Evolutionary conservation across 441 rosid genomes (phyloP).

Genomic region (Erodium texanum): DNA sequence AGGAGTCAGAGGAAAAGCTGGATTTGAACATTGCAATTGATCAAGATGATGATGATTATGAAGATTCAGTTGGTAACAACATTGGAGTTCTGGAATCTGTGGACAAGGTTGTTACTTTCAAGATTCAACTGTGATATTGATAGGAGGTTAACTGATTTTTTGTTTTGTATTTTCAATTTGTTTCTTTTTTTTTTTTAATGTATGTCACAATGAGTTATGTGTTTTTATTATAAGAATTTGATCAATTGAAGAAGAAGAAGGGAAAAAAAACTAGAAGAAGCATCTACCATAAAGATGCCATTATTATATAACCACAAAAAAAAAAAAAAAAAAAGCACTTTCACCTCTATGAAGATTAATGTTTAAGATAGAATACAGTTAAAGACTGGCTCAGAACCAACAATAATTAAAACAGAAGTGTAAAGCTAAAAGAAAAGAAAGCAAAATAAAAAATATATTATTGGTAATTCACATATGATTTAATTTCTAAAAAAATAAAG

Average conservation of each 20-base stretch:
- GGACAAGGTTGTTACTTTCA: conserved; percentile 40
- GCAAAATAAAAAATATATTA: no score
- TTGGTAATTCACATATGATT: no score
- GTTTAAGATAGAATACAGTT: no score
- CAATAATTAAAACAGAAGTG: no score
- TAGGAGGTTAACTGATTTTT: neutral
- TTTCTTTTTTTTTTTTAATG: no score
- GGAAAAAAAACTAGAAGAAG: neutral
- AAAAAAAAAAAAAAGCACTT: no score
- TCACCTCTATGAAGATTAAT: no score
- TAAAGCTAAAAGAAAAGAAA: no score
- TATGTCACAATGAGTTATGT: no score
- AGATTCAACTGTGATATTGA: conserved; percentile 18
- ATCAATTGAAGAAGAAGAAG: neutral
- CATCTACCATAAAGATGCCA: neutral
- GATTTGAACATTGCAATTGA: conserved; percentile 55
- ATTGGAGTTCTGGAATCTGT: conserved; percentile 28
- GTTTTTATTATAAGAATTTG: no score
- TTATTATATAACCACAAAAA: neutral
- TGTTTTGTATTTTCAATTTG: neutral
- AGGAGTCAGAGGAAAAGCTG: conserved; percentile 19
- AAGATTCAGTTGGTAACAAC: conserved; percentile 19
- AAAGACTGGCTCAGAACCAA: no score
- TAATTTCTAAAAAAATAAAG: no score
- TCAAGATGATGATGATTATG: conserved; percentile 9